Percentiles rank a stretch among this genome's conserved stretches.
phyloP scores from a whole-genome alignment of 345 rosid species.

The Mangifera indica region DNA sequence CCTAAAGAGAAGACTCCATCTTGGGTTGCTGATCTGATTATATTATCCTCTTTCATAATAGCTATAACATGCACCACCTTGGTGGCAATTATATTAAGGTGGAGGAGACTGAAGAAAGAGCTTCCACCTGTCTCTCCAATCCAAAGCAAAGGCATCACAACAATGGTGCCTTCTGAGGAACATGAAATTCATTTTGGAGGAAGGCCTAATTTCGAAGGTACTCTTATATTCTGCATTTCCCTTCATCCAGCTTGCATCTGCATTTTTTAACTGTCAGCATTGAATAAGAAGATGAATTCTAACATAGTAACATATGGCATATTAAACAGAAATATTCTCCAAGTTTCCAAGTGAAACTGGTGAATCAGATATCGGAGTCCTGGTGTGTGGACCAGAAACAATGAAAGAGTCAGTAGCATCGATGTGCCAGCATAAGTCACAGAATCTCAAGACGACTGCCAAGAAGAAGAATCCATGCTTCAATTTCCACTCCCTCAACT shows the following conservation, averaged over 20 bases:
- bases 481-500: conserved; percentile 60
- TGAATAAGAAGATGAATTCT: background rate
- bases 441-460: conserved; percentile 21
- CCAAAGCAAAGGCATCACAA: conserved; percentile 29
- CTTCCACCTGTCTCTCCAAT: conserved; percentile 33
- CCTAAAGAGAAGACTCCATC: conserved; percentile 63
- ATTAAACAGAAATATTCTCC: conserved; percentile 49
- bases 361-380: conserved; percentile 54
- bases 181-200: conserved; percentile 62
- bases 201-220: conserved; percentile 82
- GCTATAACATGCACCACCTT: conserved; percentile 38
- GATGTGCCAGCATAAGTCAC: conserved; percentile 37
- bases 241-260: background rate
- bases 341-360: conserved; percentile 43
- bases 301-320: background rate
- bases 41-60: conserved; percentile 52
- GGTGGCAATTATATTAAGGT: conserved; percentile 47
- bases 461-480: conserved; percentile 35
- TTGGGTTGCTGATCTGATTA: conserved; percentile 56
- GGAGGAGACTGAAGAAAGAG: conserved; percentile 52
- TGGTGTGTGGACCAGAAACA: conserved; percentile 82
- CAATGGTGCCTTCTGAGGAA: conserved; percentile 32
- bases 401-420: conserved; percentile 70
- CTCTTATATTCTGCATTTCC: background rate
- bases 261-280: background rate